These are phyloP conservation scores for Phytophthora sojae DNA, from an alignment of 352 stramenopile species.

Conservation along the genomic window DNA sequence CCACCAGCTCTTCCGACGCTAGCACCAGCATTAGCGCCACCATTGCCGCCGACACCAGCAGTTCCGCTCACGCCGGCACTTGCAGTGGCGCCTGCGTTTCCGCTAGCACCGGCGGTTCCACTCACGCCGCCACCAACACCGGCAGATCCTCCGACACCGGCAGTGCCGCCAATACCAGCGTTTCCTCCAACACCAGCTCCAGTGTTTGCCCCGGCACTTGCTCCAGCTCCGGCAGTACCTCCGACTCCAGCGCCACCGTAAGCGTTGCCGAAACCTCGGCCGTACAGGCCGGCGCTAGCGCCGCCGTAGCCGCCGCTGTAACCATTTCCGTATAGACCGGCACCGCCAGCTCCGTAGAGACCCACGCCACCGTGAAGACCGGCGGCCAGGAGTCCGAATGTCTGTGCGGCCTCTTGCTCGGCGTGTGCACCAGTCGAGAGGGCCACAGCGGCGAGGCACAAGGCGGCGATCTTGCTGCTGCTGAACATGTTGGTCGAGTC, in stretches of 20 bases:
- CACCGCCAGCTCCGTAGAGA: neutral
- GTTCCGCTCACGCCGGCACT: neutral
- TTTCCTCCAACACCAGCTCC: neutral
- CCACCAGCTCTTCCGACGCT: too few relatives aligned
- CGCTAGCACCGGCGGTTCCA: neutral
- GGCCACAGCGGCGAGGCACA: slow-evolving; percentile 19
- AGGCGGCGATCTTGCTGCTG: slow-evolving; percentile 18
- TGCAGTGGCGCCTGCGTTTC: neutral
- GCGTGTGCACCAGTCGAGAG: slow-evolving; percentile 4
- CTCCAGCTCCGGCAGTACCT: too few relatives aligned
- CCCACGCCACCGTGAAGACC: slow-evolving; percentile 3
- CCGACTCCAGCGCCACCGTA: neutral
- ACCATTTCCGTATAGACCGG: neutral
- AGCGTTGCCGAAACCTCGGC: neutral
- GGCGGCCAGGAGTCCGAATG: slow-evolving; percentile 19
- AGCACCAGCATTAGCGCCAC: too few relatives aligned
- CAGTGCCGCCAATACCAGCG: neutral
- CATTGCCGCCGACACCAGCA: neutral
- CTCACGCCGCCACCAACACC: neutral
- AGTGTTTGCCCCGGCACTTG: neutral
- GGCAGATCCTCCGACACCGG: neutral
- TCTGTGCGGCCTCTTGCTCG: slow-evolving; percentile 21
- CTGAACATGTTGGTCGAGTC: slow-evolving; percentile 16
- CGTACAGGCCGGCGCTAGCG: slow-evolving; percentile 1
- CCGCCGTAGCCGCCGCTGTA: too few relatives aligned